Percentiles rank a stretch among this genome's conserved stretches.
These are phyloP conservation scores for Wickerhamiella slavikovae DNA, from an alignment of 805 yeast genomes.

Conservation along the genomic window DNA sequence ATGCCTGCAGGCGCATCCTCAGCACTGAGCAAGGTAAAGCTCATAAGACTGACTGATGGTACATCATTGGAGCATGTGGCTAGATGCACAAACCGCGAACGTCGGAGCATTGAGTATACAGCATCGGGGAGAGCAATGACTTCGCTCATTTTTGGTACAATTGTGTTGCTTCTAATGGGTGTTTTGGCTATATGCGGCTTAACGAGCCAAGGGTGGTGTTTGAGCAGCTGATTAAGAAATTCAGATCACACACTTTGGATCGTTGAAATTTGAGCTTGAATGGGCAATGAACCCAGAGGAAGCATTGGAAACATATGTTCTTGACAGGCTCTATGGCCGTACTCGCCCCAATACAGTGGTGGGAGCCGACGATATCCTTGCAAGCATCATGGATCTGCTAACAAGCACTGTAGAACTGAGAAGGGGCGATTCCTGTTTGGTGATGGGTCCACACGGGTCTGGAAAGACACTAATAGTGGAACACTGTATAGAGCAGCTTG, in stretches of 20 bases:
- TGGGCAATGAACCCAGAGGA: no score
- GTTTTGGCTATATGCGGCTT: no score
- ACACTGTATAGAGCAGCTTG: slow-evolving; percentile 29
- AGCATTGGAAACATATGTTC: slow-evolving; percentile 6
- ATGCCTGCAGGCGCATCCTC: slow-evolving; percentile 18
- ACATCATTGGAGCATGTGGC: slow-evolving; percentile 56
- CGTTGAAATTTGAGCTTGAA: no score
- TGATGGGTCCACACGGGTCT: slow-evolving; percentile 61
- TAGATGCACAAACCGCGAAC: slow-evolving; percentile 34
- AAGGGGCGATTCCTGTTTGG: slow-evolving; percentile 63
- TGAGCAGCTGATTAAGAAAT: no score
- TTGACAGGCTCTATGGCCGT: slow-evolving; percentile 15
- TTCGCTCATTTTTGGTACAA: no score
- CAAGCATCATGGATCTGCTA: slow-evolving; percentile 35
- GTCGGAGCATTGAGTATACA: slow-evolving; percentile 4
- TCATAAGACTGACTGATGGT: slow-evolving; percentile 87
- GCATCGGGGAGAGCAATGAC: neutral
- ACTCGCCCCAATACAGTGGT: slow-evolving; percentile 12
- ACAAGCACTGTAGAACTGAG: slow-evolving; percentile 42
- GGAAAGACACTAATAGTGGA: slow-evolving; percentile 56
- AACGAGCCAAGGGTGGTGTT: no score
- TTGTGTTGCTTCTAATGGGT: no score
- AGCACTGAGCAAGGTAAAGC: slow-evolving; percentile 36
- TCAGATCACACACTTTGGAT: no score
- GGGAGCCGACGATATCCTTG: slow-evolving; percentile 20